Percentiles rank a stretch among this genome's conserved stretches.
Conservation (phyloP, 1,284 basidiomycete genomes). For the Austroboletus niveus region DNA sequence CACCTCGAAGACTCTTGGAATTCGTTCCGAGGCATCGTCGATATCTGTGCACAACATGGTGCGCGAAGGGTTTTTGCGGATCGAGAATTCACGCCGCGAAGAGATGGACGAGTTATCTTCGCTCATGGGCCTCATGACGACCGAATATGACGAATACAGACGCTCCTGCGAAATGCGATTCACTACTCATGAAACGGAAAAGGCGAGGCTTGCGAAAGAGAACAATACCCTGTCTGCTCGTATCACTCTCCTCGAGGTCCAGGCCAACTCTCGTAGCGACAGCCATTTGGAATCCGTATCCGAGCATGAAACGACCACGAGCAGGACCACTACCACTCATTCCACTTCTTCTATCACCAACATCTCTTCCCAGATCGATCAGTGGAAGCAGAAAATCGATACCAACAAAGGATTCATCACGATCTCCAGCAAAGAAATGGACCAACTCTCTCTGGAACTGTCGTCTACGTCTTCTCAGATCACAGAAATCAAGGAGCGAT, state of each 20-base stretch:
- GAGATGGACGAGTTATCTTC: conserved; percentile 8
- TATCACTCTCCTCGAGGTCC: conserved; percentile 4
- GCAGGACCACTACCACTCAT: background rate
- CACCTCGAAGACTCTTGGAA: too few relatives aligned
- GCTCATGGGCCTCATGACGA: background rate
- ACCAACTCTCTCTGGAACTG: conserved; percentile 6
- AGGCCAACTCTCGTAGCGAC: background rate
- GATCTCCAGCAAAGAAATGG: conserved; percentile 11
- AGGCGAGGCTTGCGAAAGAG: background rate
- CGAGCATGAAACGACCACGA: background rate
- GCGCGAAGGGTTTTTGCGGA: background rate
- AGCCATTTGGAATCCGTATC: background rate
- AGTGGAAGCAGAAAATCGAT: background rate
- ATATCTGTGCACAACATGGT: too few relatives aligned
- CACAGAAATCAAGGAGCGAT: background rate
- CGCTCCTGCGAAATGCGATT: background rate
- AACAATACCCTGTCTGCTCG: background rate
- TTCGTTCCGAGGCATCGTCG: background rate
- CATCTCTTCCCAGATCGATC: background rate
- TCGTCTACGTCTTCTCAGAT: conserved; percentile 1
- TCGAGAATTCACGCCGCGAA: conserved; percentile 4
- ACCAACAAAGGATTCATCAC: background rate
- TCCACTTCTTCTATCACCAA: conserved; percentile 2
- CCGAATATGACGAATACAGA: background rate
- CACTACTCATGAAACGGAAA: conserved; percentile 3